These are phyloP conservation scores for Craspedostauros australis DNA, from an alignment of 108 stramenopile genomes.

Conservation along the genomic window DNA sequence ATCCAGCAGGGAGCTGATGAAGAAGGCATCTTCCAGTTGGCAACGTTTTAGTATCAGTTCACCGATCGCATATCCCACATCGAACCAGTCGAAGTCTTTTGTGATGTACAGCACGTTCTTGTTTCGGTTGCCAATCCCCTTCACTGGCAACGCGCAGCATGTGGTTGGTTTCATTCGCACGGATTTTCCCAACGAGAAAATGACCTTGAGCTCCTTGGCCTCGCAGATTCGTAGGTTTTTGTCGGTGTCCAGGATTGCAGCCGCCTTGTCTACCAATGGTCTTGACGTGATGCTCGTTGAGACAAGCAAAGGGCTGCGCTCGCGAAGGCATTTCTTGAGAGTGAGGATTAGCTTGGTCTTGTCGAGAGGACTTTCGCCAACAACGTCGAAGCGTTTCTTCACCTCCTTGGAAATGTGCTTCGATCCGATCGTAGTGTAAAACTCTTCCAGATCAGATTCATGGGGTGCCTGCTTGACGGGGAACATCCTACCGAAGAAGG, in stretches of 20 bases:
- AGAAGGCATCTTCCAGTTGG: constrained; percentile 71
- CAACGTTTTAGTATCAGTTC: constrained; percentile 63
- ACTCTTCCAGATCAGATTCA: constrained; percentile 67
- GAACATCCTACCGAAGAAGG: constrained; percentile 51
- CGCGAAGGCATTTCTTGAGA: constrained; percentile 48
- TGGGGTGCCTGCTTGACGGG: constrained; percentile 52
- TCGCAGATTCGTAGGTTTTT: constrained; percentile 39
- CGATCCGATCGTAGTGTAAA: constrained; percentile 57
- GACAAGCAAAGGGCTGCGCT: constrained; percentile 60
- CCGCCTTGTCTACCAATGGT: constrained; percentile 52
- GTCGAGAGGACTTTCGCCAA: constrained; percentile 22
- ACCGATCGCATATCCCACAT: constrained; percentile 68
- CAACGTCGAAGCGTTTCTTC: constrained; percentile 49
- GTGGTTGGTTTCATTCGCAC: constrained; percentile 44
- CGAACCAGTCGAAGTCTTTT: constrained; percentile 62
- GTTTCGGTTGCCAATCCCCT: background rate
- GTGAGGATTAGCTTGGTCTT: constrained; percentile 30
- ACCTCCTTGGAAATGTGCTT: constrained; percentile 63
- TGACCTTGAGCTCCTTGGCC: constrained; percentile 44
- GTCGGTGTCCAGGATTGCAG: constrained; percentile 29
- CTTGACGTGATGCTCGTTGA: constrained; percentile 62
- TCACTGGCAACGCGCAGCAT: constrained; percentile 34
- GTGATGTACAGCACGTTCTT: constrained; percentile 46
- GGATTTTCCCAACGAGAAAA: constrained; percentile 46
- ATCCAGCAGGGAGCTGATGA: constrained; percentile 62